These are phyloP conservation scores for Phytophthora sojae DNA, from an alignment of 352 stramenopile genomes.

Conservation along the genomic window DNA sequence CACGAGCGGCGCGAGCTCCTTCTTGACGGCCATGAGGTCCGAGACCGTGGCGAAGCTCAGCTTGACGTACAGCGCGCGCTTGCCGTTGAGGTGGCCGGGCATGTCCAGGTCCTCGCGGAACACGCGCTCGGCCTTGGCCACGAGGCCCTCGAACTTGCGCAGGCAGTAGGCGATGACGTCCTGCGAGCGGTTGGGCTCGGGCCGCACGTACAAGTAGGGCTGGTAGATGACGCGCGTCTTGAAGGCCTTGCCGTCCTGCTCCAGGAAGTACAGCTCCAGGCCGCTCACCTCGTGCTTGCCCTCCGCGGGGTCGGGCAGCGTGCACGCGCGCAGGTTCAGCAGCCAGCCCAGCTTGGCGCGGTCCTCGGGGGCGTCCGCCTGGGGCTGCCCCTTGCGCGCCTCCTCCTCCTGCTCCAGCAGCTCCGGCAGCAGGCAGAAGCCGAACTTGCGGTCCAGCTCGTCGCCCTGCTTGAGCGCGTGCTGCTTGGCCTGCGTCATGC, in stretches of 20 bases:
- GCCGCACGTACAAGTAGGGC: slow-evolving; percentile 97
- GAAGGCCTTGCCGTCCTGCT: slow-evolving; percentile 94
- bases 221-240: slow-evolving; percentile 96
- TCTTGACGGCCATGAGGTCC: slow-evolving; percentile 77
- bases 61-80: slow-evolving; percentile 89
- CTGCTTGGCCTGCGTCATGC: slow-evolving; percentile 71
- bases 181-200: slow-evolving; percentile 64
- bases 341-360: slow-evolving; percentile 63
- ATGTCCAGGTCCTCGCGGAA: slow-evolving; percentile 93
- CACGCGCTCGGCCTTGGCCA: slow-evolving; percentile 76
- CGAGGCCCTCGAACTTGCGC: slow-evolving; percentile 88
- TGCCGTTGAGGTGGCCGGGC: slow-evolving; percentile 90
- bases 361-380: slow-evolving; percentile 25
- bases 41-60: slow-evolving; percentile 89
- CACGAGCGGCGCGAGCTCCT: slow-evolving; percentile 65
- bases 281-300: slow-evolving; percentile 88
- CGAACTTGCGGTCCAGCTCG: slow-evolving; percentile 74
- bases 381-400: slow-evolving; percentile 26
- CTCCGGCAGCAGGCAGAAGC: slow-evolving; percentile 67
- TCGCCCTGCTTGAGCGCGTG: slow-evolving; percentile 68
- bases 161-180: slow-evolving; percentile 86
- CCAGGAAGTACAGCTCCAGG: slow-evolving; percentile 96
- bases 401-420: slow-evolving; percentile 66
- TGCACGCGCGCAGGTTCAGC: slow-evolving; percentile 72
- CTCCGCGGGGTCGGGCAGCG: slow-evolving; percentile 60